Conservation (phyloP, 139 green algal species). For the Mychonastes homosphaera region DNA sequence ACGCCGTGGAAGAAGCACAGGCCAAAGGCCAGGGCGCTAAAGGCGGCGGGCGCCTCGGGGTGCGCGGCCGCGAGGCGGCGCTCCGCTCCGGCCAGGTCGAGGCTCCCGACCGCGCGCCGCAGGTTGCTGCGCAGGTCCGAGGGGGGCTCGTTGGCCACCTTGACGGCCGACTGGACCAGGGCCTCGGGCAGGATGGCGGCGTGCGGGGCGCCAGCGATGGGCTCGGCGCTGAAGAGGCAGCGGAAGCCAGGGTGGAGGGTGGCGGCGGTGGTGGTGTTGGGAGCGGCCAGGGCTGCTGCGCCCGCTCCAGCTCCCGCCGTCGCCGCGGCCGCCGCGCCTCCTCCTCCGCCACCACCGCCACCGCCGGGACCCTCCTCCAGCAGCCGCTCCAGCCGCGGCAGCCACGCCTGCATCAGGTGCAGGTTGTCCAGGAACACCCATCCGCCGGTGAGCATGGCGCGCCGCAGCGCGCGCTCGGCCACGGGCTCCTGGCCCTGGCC, state of each 20-base stretch:
- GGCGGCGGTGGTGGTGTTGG: too few species aligned
- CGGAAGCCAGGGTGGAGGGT: constrained; percentile 72
- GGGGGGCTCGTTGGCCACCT: constrained; percentile 79
- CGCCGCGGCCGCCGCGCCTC: too few species aligned
- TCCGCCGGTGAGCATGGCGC: constrained; percentile 26
- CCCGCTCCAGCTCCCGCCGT: too few species aligned
- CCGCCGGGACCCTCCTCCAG: constrained; percentile 76
- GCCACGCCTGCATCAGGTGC: constrained; percentile 83
- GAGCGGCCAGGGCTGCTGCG: too few species aligned
- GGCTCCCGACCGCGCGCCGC: constrained; percentile 45
- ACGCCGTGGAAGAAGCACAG: constrained; percentile 88
- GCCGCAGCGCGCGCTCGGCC: constrained; percentile 54
- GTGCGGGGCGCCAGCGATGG: constrained; percentile 72
- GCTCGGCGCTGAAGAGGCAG: constrained; percentile 84
- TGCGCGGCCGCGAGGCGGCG: constrained; percentile 41
- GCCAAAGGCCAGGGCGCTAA: constrained; percentile 68
- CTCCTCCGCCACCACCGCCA: too few species aligned
- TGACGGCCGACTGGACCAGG: constrained; percentile 60
- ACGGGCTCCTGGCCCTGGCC: constrained; percentile 73
- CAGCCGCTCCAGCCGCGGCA: constrained; percentile 72
- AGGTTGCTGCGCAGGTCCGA: constrained; percentile 84
- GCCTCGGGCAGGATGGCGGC: constrained; percentile 68
- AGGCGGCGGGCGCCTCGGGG: constrained; percentile 52
- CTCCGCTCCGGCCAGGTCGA: background rate
- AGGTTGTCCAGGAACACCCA: constrained; percentile 90